phyloP scores from a whole-genome alignment of 352 stramenopile genomes.

The Phytophthora aleatoria region DNA sequence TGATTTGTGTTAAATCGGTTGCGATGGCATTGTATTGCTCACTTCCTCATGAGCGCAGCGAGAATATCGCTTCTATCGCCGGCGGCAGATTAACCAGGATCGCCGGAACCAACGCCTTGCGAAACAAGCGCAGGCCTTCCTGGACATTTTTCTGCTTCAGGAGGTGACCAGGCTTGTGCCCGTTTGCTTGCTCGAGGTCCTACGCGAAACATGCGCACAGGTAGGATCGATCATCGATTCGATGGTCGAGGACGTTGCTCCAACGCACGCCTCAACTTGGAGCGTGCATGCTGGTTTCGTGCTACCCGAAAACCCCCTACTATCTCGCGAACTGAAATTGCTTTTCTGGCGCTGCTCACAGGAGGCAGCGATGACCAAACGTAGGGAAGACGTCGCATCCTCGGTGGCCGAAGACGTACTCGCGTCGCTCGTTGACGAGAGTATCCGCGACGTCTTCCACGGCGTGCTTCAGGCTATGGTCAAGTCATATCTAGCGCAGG shows the following conservation, averaged over 20 bases:
- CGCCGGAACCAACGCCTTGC: constrained; percentile 27
- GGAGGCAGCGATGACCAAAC: constrained; percentile 23
- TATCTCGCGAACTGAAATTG: neutral
- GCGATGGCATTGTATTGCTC: neutral
- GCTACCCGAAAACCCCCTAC: no score
- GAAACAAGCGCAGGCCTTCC: constrained; percentile 24
- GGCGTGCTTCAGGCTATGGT: constrained; percentile 40
- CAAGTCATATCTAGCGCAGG: constrained; percentile 39
- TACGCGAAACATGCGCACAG: constrained; percentile 36
- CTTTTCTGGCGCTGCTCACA: constrained; percentile 9
- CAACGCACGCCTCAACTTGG: no score
- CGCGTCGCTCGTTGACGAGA: constrained; percentile 25
- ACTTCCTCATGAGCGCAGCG: constrained; percentile 23
- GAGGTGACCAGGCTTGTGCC: constrained; percentile 40
- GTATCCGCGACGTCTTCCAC: constrained; percentile 41
- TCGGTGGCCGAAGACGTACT: constrained; percentile 21
- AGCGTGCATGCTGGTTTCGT: no score
- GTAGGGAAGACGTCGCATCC: constrained; percentile 24
- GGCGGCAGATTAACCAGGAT: constrained; percentile 24
- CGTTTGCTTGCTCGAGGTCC: constrained; percentile 44
- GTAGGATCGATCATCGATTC: constrained; percentile 15
- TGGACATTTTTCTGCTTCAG: constrained; percentile 41
- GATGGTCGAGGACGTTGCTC: no score
- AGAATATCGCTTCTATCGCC: constrained; percentile 51
- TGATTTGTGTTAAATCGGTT: neutral